phyloP scores from a whole-genome alignment of 1,284 basidiomycete species.

The Rhodotorula mucilaginosa region DNA sequence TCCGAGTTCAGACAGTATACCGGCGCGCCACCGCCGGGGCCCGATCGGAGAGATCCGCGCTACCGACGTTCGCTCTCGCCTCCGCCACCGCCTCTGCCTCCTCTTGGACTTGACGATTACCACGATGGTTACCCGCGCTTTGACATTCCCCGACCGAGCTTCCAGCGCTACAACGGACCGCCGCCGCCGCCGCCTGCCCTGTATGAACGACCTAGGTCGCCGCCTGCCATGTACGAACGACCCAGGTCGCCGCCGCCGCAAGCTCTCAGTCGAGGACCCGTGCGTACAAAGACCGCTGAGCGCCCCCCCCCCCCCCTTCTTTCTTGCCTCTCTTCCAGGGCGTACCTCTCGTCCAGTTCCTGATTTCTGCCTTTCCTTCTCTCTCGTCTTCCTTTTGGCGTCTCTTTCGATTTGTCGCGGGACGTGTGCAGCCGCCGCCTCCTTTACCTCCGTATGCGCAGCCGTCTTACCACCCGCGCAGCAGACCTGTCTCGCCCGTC shows the following conservation, averaged over 20 bases:
- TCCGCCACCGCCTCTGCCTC: not conserved
- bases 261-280: not conserved
- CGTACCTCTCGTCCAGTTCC: not conserved
- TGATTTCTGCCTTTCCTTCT: not conserved
- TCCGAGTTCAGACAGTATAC: too few species aligned
- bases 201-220: not conserved
- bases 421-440: not conserved
- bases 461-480: not conserved
- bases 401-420: not conserved
- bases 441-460: not conserved
- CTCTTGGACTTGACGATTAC: too few species aligned
- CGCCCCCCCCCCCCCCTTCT: too few species aligned
- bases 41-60: not conserved
- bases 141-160: not conserved
- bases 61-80: not conserved
- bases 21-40: too few species aligned
- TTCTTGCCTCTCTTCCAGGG: not conserved
- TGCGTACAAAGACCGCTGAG: not conserved
- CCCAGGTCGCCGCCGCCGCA: not conserved
- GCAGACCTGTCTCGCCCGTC: not conserved
- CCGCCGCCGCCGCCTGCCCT: not conserved
- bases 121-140: not conserved
- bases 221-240: too few species aligned
- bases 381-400: not conserved
- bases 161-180: not conserved